Conservation (phyloP, 164 flowering plant species). For the Brasenia schreberi region DNA sequence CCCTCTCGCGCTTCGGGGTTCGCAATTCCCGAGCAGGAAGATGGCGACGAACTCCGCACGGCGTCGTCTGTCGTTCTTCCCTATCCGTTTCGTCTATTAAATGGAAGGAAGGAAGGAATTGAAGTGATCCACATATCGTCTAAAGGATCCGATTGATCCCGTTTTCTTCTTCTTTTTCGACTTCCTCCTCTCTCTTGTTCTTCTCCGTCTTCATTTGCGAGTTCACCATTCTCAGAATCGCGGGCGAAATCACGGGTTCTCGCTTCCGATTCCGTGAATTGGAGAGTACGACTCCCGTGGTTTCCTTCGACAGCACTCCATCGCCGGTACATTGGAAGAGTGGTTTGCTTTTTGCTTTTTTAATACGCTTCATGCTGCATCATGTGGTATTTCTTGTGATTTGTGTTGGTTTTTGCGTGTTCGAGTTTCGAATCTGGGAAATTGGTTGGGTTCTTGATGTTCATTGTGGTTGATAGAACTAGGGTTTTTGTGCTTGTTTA, state of each 20-base stretch:
- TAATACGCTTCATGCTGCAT: neutral
- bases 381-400: neutral
- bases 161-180: neutral
- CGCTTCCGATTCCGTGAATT: slow-evolving; percentile 1
- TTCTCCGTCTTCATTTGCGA: neutral
- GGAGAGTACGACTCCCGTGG: neutral
- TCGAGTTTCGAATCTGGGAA: neutral
- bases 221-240: neutral
- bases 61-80: slow-evolving; percentile 2
- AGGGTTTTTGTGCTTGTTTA: neutral
- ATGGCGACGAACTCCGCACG: slow-evolving; percentile 6
- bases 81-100: neutral
- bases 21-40: slow-evolving; percentile 3
- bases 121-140: neutral
- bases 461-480: neutral
- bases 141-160: neutral
- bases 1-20: neutral
- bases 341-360: neutral
- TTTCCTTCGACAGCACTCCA: neutral
- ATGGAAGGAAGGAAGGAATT: neutral
- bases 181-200: neutral
- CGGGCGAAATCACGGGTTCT: neutral
- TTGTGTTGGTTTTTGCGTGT: neutral
- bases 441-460: neutral
- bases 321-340: neutral